Evolutionary conservation across 1,284 basidiomycete genomes (phyloP), one percentile per base, ranked within the genome.

Genomic region (Marasmius fiardii): DNA sequence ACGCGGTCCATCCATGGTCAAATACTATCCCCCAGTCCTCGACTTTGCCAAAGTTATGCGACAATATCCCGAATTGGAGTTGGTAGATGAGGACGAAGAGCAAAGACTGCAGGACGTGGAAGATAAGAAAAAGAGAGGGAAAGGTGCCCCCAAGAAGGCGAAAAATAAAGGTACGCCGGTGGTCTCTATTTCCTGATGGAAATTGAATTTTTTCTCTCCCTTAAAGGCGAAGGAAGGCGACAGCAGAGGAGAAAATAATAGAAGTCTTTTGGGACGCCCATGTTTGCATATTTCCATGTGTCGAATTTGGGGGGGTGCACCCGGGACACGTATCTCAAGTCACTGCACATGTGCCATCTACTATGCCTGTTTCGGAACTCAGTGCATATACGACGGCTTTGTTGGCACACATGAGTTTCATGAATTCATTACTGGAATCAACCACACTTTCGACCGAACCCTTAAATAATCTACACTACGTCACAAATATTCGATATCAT

Each of bases 141-240:
- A 92, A 71, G 89, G 88, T 51, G 80, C 83, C 20, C 90, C 90
- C 51, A 84, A 86, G 72, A 92, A 92, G 72, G 85, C 87, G 2
- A 89, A 85, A 69, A 74, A 74, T 33, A 77, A 80, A 71, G 82
- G 90, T 90, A 20, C 21, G 45, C 24, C 4, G 23, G n/a, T 16
- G 12, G 23, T n/a, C 12, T 14, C 6, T 24, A 2, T 5, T 45
- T 20, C 44, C 7, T 14, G 8, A 26, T n/a, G 24, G n/a, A 7
- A 31, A 16, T 26, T 33, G 14, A 16, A 20, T 31, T 20, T 18
- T 16, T 33, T 33, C 14, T 33, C 31, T 47, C n/a, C 7, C 16
- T 26, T 33, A n/a, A 12, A 49, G 47, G 23, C 47, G 47, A 49
- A n/a, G 47, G 47, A 49, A 1, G 47, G 20, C 31, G 47, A 20